These are phyloP conservation scores for Rhizopogon sp. DNA, from an alignment of 768 basidiomycete species.

Conservation along the genomic window DNA sequence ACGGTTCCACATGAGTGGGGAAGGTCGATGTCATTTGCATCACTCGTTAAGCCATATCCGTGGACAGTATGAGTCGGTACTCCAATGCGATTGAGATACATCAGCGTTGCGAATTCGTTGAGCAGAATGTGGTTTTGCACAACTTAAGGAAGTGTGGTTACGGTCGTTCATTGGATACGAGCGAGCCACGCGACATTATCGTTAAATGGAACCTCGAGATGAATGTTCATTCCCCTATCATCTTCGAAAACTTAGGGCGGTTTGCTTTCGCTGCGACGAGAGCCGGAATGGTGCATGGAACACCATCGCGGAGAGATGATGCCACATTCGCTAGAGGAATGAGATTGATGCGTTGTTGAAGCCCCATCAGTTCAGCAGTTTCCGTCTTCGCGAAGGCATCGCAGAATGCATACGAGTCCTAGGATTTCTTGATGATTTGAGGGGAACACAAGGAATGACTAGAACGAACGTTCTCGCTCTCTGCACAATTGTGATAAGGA, in stretches of 20 bases:
- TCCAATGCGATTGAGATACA: background rate
- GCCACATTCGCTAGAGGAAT: no score
- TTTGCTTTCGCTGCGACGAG: no score
- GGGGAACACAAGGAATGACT: no score
- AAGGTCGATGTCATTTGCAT: background rate
- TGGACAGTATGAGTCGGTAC: background rate
- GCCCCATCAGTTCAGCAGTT: no score
- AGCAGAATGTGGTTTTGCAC: background rate
- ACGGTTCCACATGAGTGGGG: background rate
- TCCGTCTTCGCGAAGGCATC: no score
- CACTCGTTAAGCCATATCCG: no score
- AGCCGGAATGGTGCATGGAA: background rate
- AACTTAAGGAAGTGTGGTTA: background rate
- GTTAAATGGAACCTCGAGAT: background rate
- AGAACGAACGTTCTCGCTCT: no score
- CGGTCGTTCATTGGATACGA: background rate
- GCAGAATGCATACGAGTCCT: no score
- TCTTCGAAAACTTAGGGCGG: background rate
- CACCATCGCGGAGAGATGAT: no score
- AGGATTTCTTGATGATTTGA: no score
- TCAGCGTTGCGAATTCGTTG: background rate
- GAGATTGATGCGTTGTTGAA: no score
- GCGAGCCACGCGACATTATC: background rate
- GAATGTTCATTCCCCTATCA: background rate
- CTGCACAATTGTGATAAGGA: no score